Evolutionary conservation across 176 grass and related monocot genomes (phyloP).

Genomic region (Eragrostis nindensis): DNA sequence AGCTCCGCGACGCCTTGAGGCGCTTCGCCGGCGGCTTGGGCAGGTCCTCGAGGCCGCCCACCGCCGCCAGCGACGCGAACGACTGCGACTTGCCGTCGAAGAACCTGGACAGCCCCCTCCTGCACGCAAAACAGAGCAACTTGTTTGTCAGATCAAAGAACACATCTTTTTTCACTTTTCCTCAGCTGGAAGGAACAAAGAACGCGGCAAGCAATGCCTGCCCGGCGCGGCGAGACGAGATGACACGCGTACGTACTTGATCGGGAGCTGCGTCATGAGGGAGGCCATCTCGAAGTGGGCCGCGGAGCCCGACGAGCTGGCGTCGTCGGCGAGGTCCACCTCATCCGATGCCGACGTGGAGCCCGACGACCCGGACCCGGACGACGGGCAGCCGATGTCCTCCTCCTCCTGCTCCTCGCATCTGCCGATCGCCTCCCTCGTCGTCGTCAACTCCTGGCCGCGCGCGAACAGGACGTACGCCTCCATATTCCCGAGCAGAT

Average conservation of each 20-base stretch:
- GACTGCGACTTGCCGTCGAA: slow-evolving; percentile 88
- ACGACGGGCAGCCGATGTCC: slow-evolving; percentile 53
- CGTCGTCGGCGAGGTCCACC: slow-evolving; percentile 61
- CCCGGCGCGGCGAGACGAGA: background rate
- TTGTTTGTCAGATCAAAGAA: slow-evolving; percentile 18
- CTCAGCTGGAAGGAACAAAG: no score
- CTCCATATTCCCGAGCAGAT: slow-evolving; percentile 58
- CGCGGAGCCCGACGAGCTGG: slow-evolving; percentile 44
- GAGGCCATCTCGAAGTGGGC: slow-evolving; percentile 68
- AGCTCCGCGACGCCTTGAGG: slow-evolving; percentile 64
- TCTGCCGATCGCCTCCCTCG: background rate
- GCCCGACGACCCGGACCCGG: slow-evolving; percentile 22
- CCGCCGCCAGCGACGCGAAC: slow-evolving; percentile 65
- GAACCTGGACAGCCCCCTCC: slow-evolving; percentile 75
- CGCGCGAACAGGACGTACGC: slow-evolving; percentile 27
- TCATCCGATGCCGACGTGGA: slow-evolving; percentile 31
- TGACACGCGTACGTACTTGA: slow-evolving; percentile 54
- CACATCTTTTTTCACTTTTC: background rate
- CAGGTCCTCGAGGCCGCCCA: slow-evolving; percentile 57
- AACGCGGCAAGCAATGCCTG: background rate
- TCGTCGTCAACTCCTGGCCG: background rate
- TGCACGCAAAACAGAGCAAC: slow-evolving; percentile 22
- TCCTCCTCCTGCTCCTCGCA: slow-evolving; percentile 49
- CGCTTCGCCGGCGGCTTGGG: slow-evolving; percentile 60
- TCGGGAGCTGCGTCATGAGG: slow-evolving; percentile 69